Evolutionary conservation across 1,284 basidiomycete species (phyloP).

Genomic region (Moniliella sp.): DNA sequence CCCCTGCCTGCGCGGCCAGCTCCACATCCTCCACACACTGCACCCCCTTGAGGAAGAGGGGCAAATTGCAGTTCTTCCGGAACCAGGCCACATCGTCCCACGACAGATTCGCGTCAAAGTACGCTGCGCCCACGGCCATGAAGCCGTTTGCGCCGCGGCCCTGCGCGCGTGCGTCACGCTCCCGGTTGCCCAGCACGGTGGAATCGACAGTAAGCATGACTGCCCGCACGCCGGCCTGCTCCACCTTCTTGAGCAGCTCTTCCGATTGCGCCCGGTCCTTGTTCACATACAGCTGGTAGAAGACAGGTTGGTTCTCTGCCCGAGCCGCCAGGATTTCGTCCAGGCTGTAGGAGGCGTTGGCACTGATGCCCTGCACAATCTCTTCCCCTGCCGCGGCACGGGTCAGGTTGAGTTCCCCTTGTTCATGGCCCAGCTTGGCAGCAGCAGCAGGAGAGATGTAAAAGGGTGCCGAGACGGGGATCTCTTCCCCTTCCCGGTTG

Average conservation of each 20-base stretch:
- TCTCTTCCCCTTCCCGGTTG: conserved; percentile 25
- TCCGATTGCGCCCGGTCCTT: conserved; percentile 48
- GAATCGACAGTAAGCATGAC: conserved; percentile 82
- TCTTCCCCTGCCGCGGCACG: conserved; percentile 48
- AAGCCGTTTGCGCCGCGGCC: conserved; percentile 31
- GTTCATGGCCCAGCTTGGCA: conserved; percentile 72
- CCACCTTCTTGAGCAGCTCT: conserved; percentile 51
- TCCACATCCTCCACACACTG: conserved; percentile 47
- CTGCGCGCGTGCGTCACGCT: conserved; percentile 45
- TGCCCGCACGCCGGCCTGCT: conserved; percentile 49
- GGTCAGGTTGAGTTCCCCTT: conserved; percentile 73
- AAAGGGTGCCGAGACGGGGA: conserved; percentile 7
- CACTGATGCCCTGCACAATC: conserved; percentile 68
- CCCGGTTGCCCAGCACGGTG: conserved; percentile 60
- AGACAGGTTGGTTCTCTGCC: conserved; percentile 41
- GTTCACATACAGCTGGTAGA: conserved; percentile 55
- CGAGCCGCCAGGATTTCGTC: conserved; percentile 47
- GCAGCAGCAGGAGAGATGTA: conserved; percentile 69
- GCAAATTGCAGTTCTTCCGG: conserved; percentile 50
- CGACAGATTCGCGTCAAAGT: conserved; percentile 37
- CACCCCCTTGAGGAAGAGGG: conserved; percentile 60
- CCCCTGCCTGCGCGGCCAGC: conserved; percentile 40
- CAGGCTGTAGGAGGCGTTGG: conserved; percentile 58
- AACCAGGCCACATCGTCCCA: conserved; percentile 51
- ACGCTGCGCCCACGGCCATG: conserved; percentile 38